phyloP scores from a whole-genome alignment of 2,329 filamentous ascomycete genomes.

The Coniella lustricola region DNA sequence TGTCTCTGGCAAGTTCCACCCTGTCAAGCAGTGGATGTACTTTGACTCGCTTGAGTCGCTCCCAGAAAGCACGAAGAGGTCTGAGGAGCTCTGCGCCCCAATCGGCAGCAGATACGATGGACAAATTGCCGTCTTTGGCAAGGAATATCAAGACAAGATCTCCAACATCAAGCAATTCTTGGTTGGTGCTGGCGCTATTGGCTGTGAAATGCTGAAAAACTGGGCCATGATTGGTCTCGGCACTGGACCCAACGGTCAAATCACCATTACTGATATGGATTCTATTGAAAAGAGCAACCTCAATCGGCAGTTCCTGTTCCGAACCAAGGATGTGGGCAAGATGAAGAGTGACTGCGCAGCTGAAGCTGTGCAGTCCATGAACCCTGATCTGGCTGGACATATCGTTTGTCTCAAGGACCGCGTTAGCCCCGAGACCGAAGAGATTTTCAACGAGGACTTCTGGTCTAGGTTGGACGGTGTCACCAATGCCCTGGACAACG shows the following conservation, averaged over 20 bases:
- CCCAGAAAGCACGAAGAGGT: conserved; percentile 65
- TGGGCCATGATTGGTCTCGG: conserved; percentile 98
- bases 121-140: conserved; percentile 93
- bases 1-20: conserved; percentile 94
- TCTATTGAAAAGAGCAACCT: conserved; percentile 98
- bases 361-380: conserved; percentile 87
- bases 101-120: conserved; percentile 85
- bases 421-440: conserved; percentile 85
- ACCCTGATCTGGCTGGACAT: conserved; percentile 81
- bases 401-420: conserved; percentile 82
- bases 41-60: conserved; percentile 97
- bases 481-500: conserved; percentile 95
- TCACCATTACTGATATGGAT: conserved; percentile 94
- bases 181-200: conserved; percentile 93
- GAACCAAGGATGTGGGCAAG: conserved; percentile 84
- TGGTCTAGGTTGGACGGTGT: conserved; percentile 84
- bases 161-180: conserved; percentile 87
- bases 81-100: conserved; percentile 83
- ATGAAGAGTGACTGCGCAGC: conserved; percentile 96
- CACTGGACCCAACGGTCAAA: conserved; percentile 79
- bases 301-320: conserved; percentile 95
- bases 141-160: conserved; percentile 89
- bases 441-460: conserved; percentile 90
- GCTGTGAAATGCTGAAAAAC: conserved; percentile 98
- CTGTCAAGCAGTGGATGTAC: conserved; percentile 94